Percentiles rank a stretch among this genome's conserved stretches.
phyloP scores from a whole-genome alignment of 495 filamentous ascomycete species.

The Tricharina praecox region DNA sequence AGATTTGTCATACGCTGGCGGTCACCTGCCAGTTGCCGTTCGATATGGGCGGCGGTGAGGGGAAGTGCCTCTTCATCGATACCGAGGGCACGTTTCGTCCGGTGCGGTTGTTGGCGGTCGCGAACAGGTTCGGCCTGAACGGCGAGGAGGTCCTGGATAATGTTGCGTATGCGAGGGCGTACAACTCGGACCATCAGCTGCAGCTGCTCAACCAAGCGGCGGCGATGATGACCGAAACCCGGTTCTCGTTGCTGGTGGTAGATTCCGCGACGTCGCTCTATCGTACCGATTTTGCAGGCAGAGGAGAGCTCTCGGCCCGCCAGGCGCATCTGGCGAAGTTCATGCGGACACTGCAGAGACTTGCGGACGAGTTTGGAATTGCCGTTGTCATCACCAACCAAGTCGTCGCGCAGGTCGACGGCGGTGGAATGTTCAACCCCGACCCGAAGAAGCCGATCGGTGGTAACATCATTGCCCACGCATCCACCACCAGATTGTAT shows the following conservation, averaged over 20 bases:
- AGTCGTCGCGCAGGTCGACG: slow-evolving; percentile 94
- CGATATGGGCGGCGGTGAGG: slow-evolving; percentile 96
- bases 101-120: slow-evolving; percentile 75
- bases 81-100: slow-evolving; percentile 95
- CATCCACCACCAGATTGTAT: slow-evolving; percentile 74
- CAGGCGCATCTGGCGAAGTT: slow-evolving; percentile 95
- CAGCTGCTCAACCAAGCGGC: slow-evolving; percentile 88
- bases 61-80: slow-evolving; percentile 98
- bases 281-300: slow-evolving; percentile 85
- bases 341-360: slow-evolving; percentile 79
- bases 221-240: slow-evolving; percentile 97
- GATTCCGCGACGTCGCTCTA: slow-evolving; percentile 91
- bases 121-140: slow-evolving; percentile 80
- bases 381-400: slow-evolving; percentile 98
- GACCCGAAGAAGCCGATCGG: slow-evolving; percentile 99
- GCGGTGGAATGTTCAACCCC: slow-evolving; percentile 96
- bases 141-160: slow-evolving; percentile 97
- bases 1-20: slow-evolving; percentile 95
- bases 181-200: slow-evolving; percentile 95
- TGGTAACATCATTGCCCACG: slow-evolving; percentile 96
- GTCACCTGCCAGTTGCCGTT: slow-evolving; percentile 95
- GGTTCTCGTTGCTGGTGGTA: slow-evolving; percentile 87
- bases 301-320: slow-evolving; percentile 75
- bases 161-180: slow-evolving; percentile 90
- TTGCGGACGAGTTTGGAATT: slow-evolving; percentile 96